These are phyloP conservation scores for Mucuna pruriens DNA, from an alignment of 306 rosid genomes.

Conservation along the genomic window DNA sequence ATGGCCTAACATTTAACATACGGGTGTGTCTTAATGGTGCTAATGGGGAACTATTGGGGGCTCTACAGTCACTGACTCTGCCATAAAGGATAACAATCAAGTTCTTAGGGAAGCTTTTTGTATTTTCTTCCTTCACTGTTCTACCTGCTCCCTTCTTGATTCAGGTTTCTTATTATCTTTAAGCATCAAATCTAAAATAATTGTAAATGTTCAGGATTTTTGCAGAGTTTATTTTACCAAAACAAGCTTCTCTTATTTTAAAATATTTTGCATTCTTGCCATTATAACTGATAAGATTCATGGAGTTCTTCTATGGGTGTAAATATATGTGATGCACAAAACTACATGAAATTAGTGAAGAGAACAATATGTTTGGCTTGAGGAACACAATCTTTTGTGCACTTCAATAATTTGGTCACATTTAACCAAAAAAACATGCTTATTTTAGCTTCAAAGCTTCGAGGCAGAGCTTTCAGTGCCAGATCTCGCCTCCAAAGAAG, in stretches of 20 bases:
- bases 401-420: background rate
- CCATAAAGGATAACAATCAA: background rate
- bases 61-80: background rate
- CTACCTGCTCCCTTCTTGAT: background rate
- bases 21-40: background rate
- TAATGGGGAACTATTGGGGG: background rate
- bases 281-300: background rate
- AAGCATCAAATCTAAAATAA: constrained; percentile 19
- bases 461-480: constrained; percentile 80
- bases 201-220: background rate
- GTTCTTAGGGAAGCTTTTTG: background rate
- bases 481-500: constrained; percentile 76
- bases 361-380: background rate
- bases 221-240: background rate
- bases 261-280: background rate
- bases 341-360: background rate
- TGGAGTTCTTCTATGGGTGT: background rate
- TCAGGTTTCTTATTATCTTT: constrained; percentile 20
- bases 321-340: background rate
- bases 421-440: constrained; percentile 18
- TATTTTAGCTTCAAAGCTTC: constrained; percentile 80
- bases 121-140: background rate
- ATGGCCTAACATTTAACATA: background rate
- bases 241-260: constrained; percentile 1
- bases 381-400: background rate